Conservation (phyloP, 2,329 filamentous ascomycete genomes). For the Ceratocystiopsis minuta region DNA sequence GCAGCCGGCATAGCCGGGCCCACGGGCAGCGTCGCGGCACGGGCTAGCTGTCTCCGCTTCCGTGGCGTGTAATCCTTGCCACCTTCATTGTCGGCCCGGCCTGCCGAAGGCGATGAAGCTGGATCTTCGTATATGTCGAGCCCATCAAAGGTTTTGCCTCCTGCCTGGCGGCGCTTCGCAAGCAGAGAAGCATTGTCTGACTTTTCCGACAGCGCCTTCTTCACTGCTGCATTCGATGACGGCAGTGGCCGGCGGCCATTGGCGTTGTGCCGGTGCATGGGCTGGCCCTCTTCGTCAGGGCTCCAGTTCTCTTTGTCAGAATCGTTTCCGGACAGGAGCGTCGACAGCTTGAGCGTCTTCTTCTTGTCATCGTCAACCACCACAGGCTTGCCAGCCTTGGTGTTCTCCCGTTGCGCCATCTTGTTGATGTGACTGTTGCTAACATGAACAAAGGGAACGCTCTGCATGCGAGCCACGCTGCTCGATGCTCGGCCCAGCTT, state of each 20-base stretch:
- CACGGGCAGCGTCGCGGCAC: conserved; percentile 4
- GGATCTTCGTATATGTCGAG: conserved; percentile 37
- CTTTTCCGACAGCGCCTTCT: conserved; percentile 15
- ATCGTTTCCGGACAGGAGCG: conserved; percentile 38
- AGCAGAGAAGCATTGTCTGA: conserved; percentile 24
- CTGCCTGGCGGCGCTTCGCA: conserved; percentile 7
- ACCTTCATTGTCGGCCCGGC: neutral
- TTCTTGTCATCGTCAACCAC: conserved; percentile 16
- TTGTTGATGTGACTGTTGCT: conserved; percentile 6
- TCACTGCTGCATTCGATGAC: conserved; percentile 8
- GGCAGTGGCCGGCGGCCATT: conserved; percentile 20
- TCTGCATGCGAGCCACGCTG: conserved; percentile 43
- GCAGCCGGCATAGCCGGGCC: conserved; percentile 17
- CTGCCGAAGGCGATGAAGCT: conserved; percentile 9
- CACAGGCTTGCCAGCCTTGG: conserved; percentile 7
- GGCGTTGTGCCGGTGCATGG: conserved; percentile 11
- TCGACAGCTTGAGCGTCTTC: conserved; percentile 25
- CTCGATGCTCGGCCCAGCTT: conserved; percentile 44
- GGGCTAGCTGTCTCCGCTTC: conserved; percentile 3
- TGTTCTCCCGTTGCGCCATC: conserved; percentile 11
- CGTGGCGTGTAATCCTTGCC: neutral
- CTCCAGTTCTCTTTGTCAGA: conserved; percentile 94
- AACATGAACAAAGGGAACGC: neutral
- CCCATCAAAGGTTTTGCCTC: conserved; percentile 14
- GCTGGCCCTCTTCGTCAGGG: conserved; percentile 30